Conservation (phyloP, 225 moss, liverwort and hornwort genomes). For the Rhytidiadelphus loreus region DNA sequence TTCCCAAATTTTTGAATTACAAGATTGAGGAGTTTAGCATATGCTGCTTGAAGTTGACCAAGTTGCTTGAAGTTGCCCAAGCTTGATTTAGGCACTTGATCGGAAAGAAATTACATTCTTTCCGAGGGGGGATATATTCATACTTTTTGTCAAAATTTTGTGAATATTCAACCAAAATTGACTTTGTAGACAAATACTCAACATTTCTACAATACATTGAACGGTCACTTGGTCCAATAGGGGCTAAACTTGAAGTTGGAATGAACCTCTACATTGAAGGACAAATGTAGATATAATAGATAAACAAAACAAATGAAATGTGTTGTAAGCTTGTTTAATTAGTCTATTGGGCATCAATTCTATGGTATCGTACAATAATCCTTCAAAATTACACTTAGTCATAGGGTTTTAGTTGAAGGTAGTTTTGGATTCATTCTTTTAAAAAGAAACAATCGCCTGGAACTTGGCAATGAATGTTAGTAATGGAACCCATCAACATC, state of each 20-base stretch:
- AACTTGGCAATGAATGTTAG: fast-evolving
- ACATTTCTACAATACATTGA: background rate
- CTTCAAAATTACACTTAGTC: background rate
- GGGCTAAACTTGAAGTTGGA: background rate
- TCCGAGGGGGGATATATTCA: fast-evolving
- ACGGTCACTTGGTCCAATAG: background rate
- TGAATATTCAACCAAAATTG: background rate
- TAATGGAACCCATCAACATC: background rate
- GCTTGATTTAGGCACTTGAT: fast-evolving
- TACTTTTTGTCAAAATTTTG: fast-evolving
- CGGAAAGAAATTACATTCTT: background rate
- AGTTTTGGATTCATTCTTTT: background rate
- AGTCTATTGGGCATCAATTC: background rate
- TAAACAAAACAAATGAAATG: background rate
- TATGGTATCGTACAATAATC: background rate
- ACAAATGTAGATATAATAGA: background rate
- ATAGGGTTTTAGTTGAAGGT: fast-evolving
- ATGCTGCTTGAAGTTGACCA: fast-evolving
- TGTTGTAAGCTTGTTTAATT: background rate
- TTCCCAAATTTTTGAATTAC: fast-evolving
- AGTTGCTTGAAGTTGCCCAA: fast-evolving
- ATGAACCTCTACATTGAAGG: background rate
- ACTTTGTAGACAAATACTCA: too few species aligned
- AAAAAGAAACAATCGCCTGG: background rate
- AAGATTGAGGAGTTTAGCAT: fast-evolving